These are phyloP conservation scores for Sungouiozyma intestinalis DNA, from an alignment of 805 yeast species.

Conservation along the genomic window DNA sequence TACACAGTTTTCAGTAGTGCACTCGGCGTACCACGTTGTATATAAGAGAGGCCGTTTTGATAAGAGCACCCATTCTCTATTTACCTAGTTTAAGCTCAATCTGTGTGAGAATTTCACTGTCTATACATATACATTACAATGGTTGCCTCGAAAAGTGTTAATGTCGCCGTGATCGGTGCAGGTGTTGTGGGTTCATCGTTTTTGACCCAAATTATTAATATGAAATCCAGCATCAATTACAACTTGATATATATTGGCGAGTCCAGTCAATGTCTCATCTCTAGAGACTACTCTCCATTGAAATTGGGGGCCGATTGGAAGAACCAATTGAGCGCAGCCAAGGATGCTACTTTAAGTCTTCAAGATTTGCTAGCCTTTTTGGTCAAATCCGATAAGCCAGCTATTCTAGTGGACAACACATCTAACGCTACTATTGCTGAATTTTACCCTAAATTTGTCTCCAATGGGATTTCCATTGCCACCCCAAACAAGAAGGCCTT, in stretches of 20 bases:
- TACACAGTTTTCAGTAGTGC: background rate
- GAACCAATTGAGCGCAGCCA: slow-evolving; percentile 35
- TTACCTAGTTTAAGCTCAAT: background rate
- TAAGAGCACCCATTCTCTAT: no score
- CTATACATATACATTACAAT: background rate
- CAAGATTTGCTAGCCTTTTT: slow-evolving; percentile 53
- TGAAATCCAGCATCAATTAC: slow-evolving; percentile 54
- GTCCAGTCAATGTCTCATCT: slow-evolving; percentile 56
- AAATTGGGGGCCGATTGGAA: slow-evolving; percentile 48
- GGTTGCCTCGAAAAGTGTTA: slow-evolving; percentile 43
- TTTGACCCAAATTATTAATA: slow-evolving; percentile 61
- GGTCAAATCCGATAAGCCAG: slow-evolving; percentile 57
- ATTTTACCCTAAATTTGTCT: slow-evolving; percentile 63
- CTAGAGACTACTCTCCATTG: slow-evolving; percentile 62
- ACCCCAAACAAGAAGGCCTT: slow-evolving; percentile 98
- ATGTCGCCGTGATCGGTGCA: slow-evolving; percentile 69
- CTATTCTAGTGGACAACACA: slow-evolving; percentile 88
- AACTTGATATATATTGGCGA: slow-evolving; percentile 76
- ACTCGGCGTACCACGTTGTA: no score
- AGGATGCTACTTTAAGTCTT: slow-evolving; percentile 38
- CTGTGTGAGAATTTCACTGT: background rate
- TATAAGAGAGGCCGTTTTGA: no score
- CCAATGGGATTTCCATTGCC: slow-evolving; percentile 80
- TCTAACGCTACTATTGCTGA: slow-evolving; percentile 71
- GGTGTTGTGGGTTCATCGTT: slow-evolving; percentile 95